Evolutionary conservation across 176 grass and related monocot species (phyloP), one percentile per base, ranked within the genome.

Genomic region (Musa beccarii): DNA sequence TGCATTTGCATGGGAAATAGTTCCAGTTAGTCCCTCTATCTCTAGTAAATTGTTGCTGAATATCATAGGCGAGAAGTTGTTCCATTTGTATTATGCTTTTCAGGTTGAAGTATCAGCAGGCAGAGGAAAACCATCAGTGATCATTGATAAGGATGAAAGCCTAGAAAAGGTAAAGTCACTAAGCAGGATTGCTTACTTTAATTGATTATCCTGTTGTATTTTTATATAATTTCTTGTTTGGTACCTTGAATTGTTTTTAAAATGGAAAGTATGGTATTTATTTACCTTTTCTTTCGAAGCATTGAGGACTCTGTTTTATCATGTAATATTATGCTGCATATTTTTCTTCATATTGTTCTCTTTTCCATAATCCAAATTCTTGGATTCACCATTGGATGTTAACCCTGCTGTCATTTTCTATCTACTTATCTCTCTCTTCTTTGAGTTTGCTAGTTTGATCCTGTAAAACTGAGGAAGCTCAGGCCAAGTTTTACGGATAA

Each of bases 401-500:
- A 1, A 9, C 68, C 16, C 14, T 13, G 24, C 12, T 69, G 11
- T 3, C 68, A 16, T 70, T 28, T 14, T 59, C 8, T 69, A 7
- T 71, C 0, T n/a, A 71, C 49, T 71, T 10, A 74, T 52, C 49
- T 55, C 17, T 73, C 22, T 55, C 20, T 68, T 83, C 34, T 71
- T 51, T 65, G 16, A 54, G 8, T 77, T 51, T 86, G 14, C 69
- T 79, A 96, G 93, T 96, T 96, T 88, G 93, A 96, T 75, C 85
- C 93, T 57, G 79, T 51, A 56, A 96, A 96, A 84, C 74, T 92
- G 69, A 90, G 78, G 85, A 96, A 96, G 79, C 93, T 96, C 56
- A 85, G 85, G n/a, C 76, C 93, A 84, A 96, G 93, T 89, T 96
- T 96, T 81, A 96, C 92, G 81, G 89, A 92, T 21, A 92, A 88